Evolutionary conservation across 495 filamentous ascomycete genomes (phyloP).

Genomic region (Trichoderma orchidacearum): DNA sequence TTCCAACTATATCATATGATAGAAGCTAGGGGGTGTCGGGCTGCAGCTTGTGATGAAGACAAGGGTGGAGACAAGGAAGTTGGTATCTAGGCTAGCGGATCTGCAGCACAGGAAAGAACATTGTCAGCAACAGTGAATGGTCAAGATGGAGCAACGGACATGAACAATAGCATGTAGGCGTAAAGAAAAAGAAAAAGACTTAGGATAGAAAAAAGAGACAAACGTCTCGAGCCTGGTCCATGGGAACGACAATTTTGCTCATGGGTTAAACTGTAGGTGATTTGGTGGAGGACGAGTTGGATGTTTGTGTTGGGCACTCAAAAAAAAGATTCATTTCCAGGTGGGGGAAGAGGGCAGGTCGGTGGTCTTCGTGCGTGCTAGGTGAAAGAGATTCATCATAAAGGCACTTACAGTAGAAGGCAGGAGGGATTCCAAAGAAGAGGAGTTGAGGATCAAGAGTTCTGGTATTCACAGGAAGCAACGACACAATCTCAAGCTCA

Average conservation of each 20-base stretch:
- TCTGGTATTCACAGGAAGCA: background rate
- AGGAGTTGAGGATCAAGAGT: background rate
- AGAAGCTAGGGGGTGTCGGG: background rate
- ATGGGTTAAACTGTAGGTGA: too few species aligned
- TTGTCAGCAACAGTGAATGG: background rate
- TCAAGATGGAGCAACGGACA: background rate
- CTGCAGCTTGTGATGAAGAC: background rate
- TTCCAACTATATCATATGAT: background rate
- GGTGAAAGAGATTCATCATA: background rate
- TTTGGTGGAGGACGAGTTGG: too few species aligned
- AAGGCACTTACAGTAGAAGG: background rate
- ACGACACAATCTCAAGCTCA: background rate
- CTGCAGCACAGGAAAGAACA: background rate
- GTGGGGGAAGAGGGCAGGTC: background rate
- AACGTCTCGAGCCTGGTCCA: too few species aligned
- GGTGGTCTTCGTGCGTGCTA: background rate
- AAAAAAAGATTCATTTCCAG: too few species aligned
- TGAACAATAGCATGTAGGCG: too few species aligned
- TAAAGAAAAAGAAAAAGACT: background rate
- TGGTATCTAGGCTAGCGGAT: background rate
- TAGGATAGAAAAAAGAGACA: too few species aligned
- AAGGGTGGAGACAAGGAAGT: background rate
- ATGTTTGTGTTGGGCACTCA: too few species aligned
- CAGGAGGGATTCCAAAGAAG: background rate
- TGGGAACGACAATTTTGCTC: too few species aligned